These are phyloP conservation scores for Saksenaea vasiformis DNA, from an alignment of 371 early-diverging fungal genomes.

Conservation along the genomic window DNA sequence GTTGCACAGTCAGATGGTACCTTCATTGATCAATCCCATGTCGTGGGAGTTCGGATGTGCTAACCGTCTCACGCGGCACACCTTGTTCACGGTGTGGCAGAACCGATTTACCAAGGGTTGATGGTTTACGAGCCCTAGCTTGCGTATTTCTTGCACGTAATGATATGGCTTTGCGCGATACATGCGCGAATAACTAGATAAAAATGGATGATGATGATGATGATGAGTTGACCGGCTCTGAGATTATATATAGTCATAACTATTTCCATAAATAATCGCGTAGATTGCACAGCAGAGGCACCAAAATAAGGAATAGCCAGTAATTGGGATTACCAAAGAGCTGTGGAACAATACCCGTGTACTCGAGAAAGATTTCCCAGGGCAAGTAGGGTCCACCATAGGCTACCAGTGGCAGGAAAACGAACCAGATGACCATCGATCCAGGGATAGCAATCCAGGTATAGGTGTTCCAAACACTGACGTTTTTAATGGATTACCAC, in stretches of 20 bases:
- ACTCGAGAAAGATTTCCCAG: conserved; percentile 67
- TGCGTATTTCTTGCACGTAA: conserved; percentile 93
- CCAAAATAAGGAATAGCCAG: conserved; percentile 78
- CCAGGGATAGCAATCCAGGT: conserved; percentile 76
- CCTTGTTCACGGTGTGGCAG: conserved; percentile 94
- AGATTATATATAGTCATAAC: conserved; percentile 39
- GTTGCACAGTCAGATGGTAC: background rate
- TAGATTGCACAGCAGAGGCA: conserved; percentile 74
- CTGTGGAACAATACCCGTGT: conserved; percentile 67
- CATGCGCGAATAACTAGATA: conserved; percentile 25
- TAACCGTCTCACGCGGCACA: conserved; percentile 84
- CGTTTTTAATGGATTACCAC: background rate
- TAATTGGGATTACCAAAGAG: conserved; percentile 70
- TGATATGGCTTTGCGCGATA: conserved; percentile 72
- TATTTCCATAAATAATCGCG: conserved; percentile 90
- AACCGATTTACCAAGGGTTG: conserved; percentile 93
- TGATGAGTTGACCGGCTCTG: background rate
- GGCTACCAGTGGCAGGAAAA: conserved; percentile 78
- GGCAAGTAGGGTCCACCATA: conserved; percentile 63
- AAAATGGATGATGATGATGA: too few species aligned
- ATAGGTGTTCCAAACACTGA: conserved; percentile 77
- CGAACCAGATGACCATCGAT: conserved; percentile 81
- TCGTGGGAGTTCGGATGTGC: conserved; percentile 95
- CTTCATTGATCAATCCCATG: conserved; percentile 82
- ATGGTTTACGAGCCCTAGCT: conserved; percentile 93